Base-by-base conservation (phyloP, 768 basidiomycete species). In the Dictyophora rubrovolvata region DNA sequence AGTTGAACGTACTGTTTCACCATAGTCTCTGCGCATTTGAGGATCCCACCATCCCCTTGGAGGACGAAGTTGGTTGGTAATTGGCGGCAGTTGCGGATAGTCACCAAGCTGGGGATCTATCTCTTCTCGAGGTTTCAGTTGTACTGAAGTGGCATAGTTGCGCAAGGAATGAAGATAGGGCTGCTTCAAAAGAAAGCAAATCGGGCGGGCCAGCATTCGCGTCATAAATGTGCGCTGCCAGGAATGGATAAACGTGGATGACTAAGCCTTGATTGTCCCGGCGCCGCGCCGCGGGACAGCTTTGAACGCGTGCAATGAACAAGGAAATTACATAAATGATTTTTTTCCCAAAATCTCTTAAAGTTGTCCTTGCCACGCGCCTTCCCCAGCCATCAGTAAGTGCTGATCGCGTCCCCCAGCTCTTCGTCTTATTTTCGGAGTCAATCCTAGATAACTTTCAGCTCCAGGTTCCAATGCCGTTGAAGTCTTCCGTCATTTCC, bases 21-120 rank as follows among this genome's bases (percentile, higher is more conserved):
- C 88, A 72, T 84, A 84, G 68, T 93, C 90, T 56, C 89, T 80
- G 62, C 90, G 77, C 75, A 86, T 79, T 66, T 87, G 81, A 36
- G 69, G 68, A 68, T 93, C 90, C 67, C 85, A 78, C 89, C 89
- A 93, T 48, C 86, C 86, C 53, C 71, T 73, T 0, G 89, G 74
- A 20, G 80, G 74, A 11, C 84, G 77, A 9, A 76, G 74, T 65
- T 90, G 87, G 65, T 79, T 77, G 10, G 85, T 87, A 48, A 82
- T 73, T 69, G 74, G 75, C 37, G 87, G 87, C 6, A 89, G 76
- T 60, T 83, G 75, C 9, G 89, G 89, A 64, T 93, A 90, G 64
- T 81, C 86, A 56, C 76, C 76, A 18, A 88, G 71, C 62, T 89
- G 85, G 1, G 87, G 85, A 68, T 89, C 85, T 46, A 70, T 70